These are phyloP conservation scores for Fraxinus nigra DNA, from an alignment of 305 asterid species.

Conservation along the genomic window DNA sequence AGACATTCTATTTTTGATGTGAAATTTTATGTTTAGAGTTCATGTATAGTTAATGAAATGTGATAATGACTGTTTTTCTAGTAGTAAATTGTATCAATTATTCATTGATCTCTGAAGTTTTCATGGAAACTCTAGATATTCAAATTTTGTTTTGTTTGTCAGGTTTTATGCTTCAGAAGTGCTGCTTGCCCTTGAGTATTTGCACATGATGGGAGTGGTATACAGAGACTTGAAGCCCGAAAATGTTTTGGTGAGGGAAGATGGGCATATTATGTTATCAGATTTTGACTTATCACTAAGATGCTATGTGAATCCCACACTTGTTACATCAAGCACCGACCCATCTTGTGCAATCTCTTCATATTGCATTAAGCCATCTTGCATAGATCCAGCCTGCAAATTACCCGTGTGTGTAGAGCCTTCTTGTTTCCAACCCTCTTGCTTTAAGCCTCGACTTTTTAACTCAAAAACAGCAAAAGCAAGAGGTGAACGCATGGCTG, in stretches of 20 bases:
- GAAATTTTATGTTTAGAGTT: neutral
- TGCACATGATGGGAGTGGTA: constrained; percentile 96
- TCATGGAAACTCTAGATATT: neutral
- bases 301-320: constrained; percentile 79
- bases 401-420: constrained; percentile 73
- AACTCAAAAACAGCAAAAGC: constrained; percentile 45
- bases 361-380: constrained; percentile 75
- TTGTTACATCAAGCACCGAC: constrained; percentile 46
- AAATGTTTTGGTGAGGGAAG: constrained; percentile 85
- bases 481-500: constrained; percentile 34
- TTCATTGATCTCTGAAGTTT: neutral
- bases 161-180: constrained; percentile 94
- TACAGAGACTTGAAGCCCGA: constrained; percentile 92
- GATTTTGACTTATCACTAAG: constrained; percentile 85
- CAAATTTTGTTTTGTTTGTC: constrained; percentile 10
- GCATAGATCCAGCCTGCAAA: constrained; percentile 70
- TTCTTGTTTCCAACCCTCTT: constrained; percentile 77
- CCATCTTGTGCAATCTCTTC: constrained; percentile 62
- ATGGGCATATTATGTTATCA: constrained; percentile 90
- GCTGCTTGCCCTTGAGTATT: constrained; percentile 81
- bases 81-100: neutral
- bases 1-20: neutral
- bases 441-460: constrained; percentile 80
- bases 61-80: neutral
- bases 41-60: neutral